These are phyloP conservation scores for Colletotrichum melonis DNA, from an alignment of 2,329 filamentous ascomycete species.

Conservation along the genomic window DNA sequence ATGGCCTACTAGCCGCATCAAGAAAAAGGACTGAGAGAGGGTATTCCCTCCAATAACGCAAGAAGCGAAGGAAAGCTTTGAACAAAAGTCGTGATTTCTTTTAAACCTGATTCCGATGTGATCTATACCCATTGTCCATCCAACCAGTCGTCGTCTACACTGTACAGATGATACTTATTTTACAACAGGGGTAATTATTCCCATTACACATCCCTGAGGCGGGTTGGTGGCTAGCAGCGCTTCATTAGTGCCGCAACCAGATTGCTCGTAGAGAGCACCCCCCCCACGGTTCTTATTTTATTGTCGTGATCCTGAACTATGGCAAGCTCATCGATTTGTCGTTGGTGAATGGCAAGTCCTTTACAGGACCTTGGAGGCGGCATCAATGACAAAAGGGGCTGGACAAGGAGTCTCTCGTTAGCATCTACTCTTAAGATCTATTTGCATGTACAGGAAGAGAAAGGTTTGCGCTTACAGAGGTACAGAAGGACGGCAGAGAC, in stretches of 20 bases:
- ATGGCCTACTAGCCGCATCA: not conserved
- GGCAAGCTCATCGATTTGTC: not conserved
- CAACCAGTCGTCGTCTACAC: constrained; percentile 13
- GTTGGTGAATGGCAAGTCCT: not conserved
- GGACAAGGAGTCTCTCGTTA: not conserved
- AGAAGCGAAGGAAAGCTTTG: not conserved
- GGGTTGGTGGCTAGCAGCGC: not conserved
- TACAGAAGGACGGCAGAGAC: constrained; percentile 77
- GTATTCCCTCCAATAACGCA: not conserved
- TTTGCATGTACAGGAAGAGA: not conserved
- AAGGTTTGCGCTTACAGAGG: constrained; percentile 69
- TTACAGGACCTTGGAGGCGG: constrained; percentile 58
- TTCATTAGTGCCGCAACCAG: not conserved
- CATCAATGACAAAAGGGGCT: constrained; percentile 71
- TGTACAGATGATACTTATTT: constrained; percentile 35
- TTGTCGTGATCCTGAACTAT: not conserved
- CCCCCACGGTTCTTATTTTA: not conserved
- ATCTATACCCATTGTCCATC: constrained; percentile 25
- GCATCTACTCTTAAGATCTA: not conserved
- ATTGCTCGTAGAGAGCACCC: not conserved
- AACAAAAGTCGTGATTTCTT: constrained; percentile 23
- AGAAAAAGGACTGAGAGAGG: not conserved
- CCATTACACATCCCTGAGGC: constrained; percentile 16
- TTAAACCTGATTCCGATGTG: constrained; percentile 5
- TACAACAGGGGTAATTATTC: constrained; percentile 33